Evolutionary conservation across 1,284 basidiomycete species (phyloP).

Genomic region (Ceratobasidium sp.): DNA sequence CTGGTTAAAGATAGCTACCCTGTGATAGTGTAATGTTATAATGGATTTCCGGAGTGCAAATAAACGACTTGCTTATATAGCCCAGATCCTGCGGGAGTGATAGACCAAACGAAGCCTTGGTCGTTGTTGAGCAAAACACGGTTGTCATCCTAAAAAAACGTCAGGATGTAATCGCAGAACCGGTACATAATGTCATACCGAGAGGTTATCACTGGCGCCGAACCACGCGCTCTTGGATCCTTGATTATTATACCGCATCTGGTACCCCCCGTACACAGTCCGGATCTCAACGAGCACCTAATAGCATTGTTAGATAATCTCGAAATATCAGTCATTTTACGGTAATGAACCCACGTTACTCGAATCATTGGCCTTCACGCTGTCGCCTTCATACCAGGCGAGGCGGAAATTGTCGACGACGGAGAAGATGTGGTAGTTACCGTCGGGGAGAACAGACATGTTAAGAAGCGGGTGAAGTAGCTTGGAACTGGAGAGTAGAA

Average conservation of each 20-base stretch:
- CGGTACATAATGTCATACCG: neutral
- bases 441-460: neutral
- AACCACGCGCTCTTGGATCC: neutral
- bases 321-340: neutral
- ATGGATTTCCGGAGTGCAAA: too few species aligned
- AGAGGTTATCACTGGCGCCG: constrained; percentile 2
- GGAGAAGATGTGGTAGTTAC: neutral
- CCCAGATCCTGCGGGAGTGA: neutral
- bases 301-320: neutral
- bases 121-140: constrained; percentile 3
- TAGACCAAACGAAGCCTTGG: neutral
- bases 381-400: neutral
- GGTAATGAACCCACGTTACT: neutral
- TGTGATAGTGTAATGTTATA: neutral
- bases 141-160: neutral
- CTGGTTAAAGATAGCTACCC: neutral
- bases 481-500: too few species aligned
- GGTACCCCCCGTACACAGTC: neutral
- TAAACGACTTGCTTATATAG: neutral
- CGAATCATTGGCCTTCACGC: neutral
- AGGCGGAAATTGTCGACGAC: neutral
- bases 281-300: neutral
- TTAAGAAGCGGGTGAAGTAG: neutral
- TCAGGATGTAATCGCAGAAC: neutral
- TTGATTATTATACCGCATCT: neutral